Evolutionary conservation across 768 basidiomycete species (phyloP).

Genomic region (Lactarius akahatsu): DNA sequence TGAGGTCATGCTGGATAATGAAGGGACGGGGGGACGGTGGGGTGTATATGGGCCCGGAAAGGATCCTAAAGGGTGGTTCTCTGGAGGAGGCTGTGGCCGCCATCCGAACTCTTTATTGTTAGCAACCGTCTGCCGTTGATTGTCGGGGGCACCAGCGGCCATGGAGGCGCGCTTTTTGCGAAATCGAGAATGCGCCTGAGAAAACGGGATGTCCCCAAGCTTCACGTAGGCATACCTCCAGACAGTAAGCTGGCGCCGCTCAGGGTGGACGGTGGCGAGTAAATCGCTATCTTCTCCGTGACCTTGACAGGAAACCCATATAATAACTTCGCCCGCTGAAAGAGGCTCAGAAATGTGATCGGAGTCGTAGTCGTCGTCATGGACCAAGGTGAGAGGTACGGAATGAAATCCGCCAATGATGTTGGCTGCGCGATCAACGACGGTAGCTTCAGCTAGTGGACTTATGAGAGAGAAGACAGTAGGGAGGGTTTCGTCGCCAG

Average conservation of each 20-base stretch:
- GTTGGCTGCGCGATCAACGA: slow-evolving; percentile 64
- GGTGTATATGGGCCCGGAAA: slow-evolving; percentile 33
- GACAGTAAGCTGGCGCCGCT: slow-evolving; percentile 53
- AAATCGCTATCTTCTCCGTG: slow-evolving; percentile 47
- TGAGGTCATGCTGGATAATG: slow-evolving; percentile 53
- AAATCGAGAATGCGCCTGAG: slow-evolving; percentile 36
- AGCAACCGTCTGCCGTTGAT: slow-evolving; percentile 31
- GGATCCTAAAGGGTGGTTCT: slow-evolving; percentile 37
- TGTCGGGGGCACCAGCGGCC: slow-evolving; percentile 24
- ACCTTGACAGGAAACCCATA: slow-evolving; percentile 54
- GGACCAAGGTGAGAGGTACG: slow-evolving; percentile 29
- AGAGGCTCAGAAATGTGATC: slow-evolving; percentile 50
- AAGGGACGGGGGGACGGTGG: slow-evolving; percentile 40
- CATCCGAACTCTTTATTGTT: slow-evolving; percentile 26
- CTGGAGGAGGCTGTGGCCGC: slow-evolving; percentile 28
- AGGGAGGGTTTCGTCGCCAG: slow-evolving; percentile 68
- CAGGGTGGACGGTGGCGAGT: slow-evolving; percentile 57
- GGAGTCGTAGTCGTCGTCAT: slow-evolving; percentile 46
- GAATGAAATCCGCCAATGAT: slow-evolving; percentile 50
- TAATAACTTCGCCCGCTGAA: slow-evolving; percentile 61
- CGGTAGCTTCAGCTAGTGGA: slow-evolving; percentile 70
- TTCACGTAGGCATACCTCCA: slow-evolving; percentile 74
- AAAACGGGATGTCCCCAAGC: slow-evolving; percentile 53
- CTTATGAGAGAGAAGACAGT: slow-evolving; percentile 79
- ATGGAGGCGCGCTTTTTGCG: slow-evolving; percentile 42